Base-by-base conservation (phyloP, 208 protist species). In the Trypanosoma congolense region DNA sequence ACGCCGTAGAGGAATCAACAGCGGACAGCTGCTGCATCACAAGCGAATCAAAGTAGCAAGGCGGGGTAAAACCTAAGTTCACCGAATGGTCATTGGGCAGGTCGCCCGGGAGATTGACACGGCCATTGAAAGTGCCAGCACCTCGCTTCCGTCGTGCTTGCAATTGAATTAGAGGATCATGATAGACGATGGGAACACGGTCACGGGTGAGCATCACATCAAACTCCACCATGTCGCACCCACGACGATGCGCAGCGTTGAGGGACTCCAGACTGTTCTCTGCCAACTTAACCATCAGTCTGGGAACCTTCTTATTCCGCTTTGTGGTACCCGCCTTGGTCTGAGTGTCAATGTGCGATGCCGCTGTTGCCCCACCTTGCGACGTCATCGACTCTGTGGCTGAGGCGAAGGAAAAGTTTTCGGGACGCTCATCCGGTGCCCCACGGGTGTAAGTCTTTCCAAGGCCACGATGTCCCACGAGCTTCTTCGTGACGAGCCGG, bases 151-250 rank as follows among this genome's bases (percentile, higher is more conserved):
- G 66, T n/a, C 69, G 53, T 54, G 80, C 84, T 53, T 82, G 71
- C 26, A 92, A 55, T 49, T 85, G 69, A 40, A 92, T 66, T 10
- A 92, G 49, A 0, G 84, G 78, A 44, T 92, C 84, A 65, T 92
- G 84, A 59, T 88, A 86, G 43, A 89, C 65, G 36, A 92, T 72
- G 0, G 84, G 84, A 31, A 89, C 62, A 21, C 79, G 70, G 52
- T 92, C 84, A 18, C 54, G 57, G 9, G 84, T 87, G n/a, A 88
- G 70, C 84, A 89, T 88, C 25, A 92, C 84, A 47, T 92, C 84
- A 38, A 92, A 80, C 64, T 92, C 80, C 19, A 92, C 73, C 76
- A 86, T 87, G 6, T 80, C 72, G 35, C 80, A 88, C 6, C 77
- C 72, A 19, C 84, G 77, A 9, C 61, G 61, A 58, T 92, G 80